Evolutionary conservation across 2,329 filamentous ascomycete species (phyloP).

Genomic region (Ramichloridium luteum): DNA sequence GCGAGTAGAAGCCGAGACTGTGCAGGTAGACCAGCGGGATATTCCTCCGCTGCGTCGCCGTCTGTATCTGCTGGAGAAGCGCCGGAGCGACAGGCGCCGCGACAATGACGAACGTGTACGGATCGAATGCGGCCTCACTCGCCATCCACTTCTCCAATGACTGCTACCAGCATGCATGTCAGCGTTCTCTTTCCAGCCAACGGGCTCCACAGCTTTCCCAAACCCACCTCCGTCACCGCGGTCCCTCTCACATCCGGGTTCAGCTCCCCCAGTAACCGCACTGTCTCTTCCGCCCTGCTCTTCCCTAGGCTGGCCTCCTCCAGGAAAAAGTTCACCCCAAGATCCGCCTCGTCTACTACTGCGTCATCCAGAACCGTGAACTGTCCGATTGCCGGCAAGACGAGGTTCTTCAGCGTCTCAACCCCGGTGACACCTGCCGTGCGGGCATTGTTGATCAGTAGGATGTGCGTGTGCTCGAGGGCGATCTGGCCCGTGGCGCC

Average conservation of each 20-base stretch:
- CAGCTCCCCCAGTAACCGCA: slow-evolving; percentile 67
- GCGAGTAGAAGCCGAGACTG: slow-evolving; percentile 84
- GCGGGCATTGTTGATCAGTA: slow-evolving; percentile 78
- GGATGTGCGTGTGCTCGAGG: slow-evolving; percentile 80
- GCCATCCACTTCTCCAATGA: slow-evolving; percentile 34
- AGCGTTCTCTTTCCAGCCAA: too few relatives aligned
- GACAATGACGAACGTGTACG: slow-evolving; percentile 50
- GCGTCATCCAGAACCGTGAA: slow-evolving; percentile 84
- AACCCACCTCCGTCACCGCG: slow-evolving; percentile 46
- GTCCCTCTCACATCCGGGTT: slow-evolving; percentile 84
- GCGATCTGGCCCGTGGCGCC: slow-evolving; percentile 83
- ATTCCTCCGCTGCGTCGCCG: slow-evolving; percentile 41
- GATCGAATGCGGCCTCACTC: slow-evolving; percentile 28
- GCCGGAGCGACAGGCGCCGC: slow-evolving; percentile 46
- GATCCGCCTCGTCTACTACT: slow-evolving; percentile 63
- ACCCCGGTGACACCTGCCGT: slow-evolving; percentile 78
- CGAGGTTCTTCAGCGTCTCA: slow-evolving; percentile 93
- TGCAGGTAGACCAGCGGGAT: slow-evolving; percentile 73
- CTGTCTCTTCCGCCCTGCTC: slow-evolving; percentile 65
- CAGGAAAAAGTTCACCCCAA: slow-evolving; percentile 95
- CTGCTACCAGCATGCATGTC: slow-evolving; percentile 25
- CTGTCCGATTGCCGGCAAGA: slow-evolving; percentile 78
- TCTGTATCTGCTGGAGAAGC: slow-evolving; percentile 38
- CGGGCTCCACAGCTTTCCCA: slow-evolving; percentile 9
- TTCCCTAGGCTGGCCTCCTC: slow-evolving; percentile 66